Conservation (phyloP, 176 grass and related monocot species). For the Microstegium vimineum region DNA sequence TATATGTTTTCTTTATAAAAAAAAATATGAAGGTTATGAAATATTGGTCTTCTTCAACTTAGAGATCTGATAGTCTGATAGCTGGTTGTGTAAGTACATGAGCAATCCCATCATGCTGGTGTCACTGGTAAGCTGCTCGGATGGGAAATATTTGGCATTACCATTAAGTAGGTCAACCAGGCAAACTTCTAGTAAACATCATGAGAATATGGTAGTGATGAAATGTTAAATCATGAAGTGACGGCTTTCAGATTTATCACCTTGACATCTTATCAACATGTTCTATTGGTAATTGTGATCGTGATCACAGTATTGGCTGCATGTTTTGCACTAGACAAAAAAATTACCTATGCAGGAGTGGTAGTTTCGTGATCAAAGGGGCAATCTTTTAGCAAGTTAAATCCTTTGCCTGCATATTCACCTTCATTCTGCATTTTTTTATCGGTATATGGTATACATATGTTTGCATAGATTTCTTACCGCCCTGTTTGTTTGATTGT, state of each 20-base stretch:
- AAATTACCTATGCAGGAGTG: not conserved
- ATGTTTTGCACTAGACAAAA: not conserved
- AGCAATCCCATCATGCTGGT: not conserved
- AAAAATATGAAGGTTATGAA: no score
- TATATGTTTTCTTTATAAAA: no score
- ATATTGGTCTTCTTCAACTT: not conserved
- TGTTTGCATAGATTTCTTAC: not conserved
- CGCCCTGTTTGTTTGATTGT: no score
- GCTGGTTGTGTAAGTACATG: slow-evolving; percentile 4
- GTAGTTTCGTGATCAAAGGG: not conserved
- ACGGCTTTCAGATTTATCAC: no score
- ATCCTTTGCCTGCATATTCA: not conserved
- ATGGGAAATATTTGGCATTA: no score
- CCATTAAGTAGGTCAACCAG: no score
- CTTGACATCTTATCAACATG: no score
- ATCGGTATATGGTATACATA: not conserved
- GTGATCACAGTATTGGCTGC: not conserved
- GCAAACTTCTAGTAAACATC: no score
- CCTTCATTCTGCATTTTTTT: not conserved
- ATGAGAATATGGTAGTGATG: no score
- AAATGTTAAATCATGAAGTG: no score
- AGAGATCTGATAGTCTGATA: not conserved
- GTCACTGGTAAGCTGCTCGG: not conserved
- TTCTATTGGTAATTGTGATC: not conserved
- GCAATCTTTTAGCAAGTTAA: not conserved